Conservation (phyloP, 192 early-diverging fungal genomes). For the Coemansia sp. region DNA sequence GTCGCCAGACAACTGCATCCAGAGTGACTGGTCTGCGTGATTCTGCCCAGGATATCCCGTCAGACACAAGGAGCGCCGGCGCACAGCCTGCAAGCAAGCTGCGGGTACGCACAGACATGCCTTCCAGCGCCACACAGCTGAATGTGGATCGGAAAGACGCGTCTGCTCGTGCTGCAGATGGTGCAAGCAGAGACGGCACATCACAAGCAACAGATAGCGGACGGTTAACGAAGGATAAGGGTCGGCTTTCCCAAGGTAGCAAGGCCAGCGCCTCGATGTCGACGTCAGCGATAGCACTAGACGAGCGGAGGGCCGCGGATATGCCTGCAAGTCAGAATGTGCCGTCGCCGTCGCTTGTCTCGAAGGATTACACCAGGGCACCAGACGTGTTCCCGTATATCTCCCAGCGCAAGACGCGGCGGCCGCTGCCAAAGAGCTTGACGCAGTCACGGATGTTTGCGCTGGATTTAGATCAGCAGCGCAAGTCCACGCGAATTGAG, state of each 20-base stretch:
- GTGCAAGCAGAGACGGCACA: background rate
- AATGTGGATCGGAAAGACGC: background rate
- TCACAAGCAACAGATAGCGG: background rate
- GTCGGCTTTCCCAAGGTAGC: background rate
- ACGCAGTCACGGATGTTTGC: constrained; percentile 65
- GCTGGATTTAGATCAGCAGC: constrained; percentile 84
- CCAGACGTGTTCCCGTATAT: constrained; percentile 32
- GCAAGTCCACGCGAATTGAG: constrained; percentile 75
- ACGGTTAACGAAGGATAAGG: background rate
- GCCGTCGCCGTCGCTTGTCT: constrained; percentile 1
- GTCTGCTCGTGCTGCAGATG: background rate
- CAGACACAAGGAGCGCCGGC: constrained; percentile 11
- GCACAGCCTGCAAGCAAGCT: constrained; percentile 34
- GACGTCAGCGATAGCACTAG: background rate
- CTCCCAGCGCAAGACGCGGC: constrained; percentile 14
- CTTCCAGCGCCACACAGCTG: background rate
- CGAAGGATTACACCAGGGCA: constrained; percentile 12
- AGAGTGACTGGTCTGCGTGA: constrained; percentile 1
- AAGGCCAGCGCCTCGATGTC: background rate
- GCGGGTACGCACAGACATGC: constrained; percentile 24
- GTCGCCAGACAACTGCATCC: background rate
- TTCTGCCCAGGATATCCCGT: background rate
- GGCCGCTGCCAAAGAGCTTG: constrained; percentile 54
- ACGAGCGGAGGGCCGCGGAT: background rate
- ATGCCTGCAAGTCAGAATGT: background rate